These are phyloP conservation scores for Breviolum minutum DNA, from an alignment of 73 alveolate species.

Conservation along the genomic window DNA sequence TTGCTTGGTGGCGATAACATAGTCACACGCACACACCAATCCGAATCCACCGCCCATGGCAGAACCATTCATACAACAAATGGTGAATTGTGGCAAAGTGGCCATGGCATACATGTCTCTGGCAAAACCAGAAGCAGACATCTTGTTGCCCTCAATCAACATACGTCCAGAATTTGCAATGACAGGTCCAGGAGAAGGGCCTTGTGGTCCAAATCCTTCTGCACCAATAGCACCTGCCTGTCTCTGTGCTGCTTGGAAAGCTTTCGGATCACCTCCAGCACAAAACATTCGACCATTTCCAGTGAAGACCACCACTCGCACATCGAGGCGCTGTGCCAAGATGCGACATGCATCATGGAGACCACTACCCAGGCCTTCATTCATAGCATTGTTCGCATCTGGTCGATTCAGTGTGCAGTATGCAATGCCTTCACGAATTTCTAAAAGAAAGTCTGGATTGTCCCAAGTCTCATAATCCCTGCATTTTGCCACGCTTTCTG, in stretches of 20 bases:
- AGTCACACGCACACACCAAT: slow-evolving; percentile 83
- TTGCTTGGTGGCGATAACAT: slow-evolving; percentile 90
- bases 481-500: not conserved
- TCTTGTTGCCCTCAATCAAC: slow-evolving; percentile 84
- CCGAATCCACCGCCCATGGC: slow-evolving; percentile 95
- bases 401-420: slow-evolving; percentile 91
- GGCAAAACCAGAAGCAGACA: slow-evolving; percentile 82
- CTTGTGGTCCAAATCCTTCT: slow-evolving; percentile 31
- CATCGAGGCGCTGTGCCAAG: slow-evolving; percentile 42
- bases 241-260: slow-evolving; percentile 82
- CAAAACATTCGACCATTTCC: slow-evolving; percentile 93
- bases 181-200: slow-evolving; percentile 61
- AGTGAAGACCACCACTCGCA: slow-evolving; percentile 82
- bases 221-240: slow-evolving; percentile 57
- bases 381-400: slow-evolving; percentile 84
- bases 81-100: slow-evolving; percentile 86
- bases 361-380: slow-evolving; percentile 45
- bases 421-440: slow-evolving; percentile 89
- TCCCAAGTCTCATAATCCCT: slow-evolving; percentile 72
- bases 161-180: slow-evolving; percentile 63
- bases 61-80: slow-evolving; percentile 86
- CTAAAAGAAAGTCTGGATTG: slow-evolving; percentile 54
- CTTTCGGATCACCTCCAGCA: slow-evolving; percentile 88
- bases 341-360: slow-evolving; percentile 75
- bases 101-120: slow-evolving; percentile 77